Conservation (phyloP, 2,329 filamentous ascomycete genomes). For the Penicillium psychrosexuale region DNA sequence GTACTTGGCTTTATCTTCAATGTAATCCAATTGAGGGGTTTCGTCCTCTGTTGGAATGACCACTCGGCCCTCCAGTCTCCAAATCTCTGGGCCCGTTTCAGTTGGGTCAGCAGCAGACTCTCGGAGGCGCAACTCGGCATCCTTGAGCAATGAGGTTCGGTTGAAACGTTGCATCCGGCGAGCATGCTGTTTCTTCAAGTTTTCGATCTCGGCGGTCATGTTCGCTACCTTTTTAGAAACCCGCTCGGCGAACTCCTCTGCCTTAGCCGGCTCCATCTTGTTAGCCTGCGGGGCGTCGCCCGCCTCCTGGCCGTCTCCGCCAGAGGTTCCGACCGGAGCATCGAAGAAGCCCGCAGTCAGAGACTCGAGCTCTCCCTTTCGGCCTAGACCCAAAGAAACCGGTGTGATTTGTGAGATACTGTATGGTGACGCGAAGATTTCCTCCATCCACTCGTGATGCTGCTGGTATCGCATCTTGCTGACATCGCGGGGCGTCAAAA, state of each 20-base stretch:
- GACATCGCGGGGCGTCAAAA: conserved; percentile 83
- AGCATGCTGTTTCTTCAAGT: conserved; percentile 75
- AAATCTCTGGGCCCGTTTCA: conserved; percentile 58
- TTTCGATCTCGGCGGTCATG: conserved; percentile 77
- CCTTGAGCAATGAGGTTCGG: conserved; percentile 65
- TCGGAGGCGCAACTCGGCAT: conserved; percentile 73
- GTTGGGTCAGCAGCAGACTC: conserved; percentile 56
- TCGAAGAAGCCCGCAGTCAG: conserved; percentile 86
- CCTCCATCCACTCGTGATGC: conserved; percentile 99
- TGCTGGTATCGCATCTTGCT: conserved; percentile 84
- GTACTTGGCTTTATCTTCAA: conserved; percentile 43
- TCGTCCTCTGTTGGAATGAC: conserved; percentile 35
- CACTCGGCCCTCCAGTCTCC: conserved; percentile 59
- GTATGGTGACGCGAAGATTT: conserved; percentile 89
- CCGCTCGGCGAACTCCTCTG: conserved; percentile 78
- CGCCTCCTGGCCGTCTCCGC: conserved; percentile 30
- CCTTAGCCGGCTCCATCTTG: conserved; percentile 69
- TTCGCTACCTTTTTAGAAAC: conserved; percentile 69
- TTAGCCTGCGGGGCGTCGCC: conserved; percentile 46
- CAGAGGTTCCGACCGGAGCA: conserved; percentile 43
- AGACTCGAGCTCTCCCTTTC: conserved; percentile 74
- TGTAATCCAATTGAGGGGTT: conserved; percentile 34
- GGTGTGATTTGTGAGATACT: conserved; percentile 79
- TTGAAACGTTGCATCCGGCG: conserved; percentile 72
- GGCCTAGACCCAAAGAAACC: conserved; percentile 79